These are phyloP conservation scores for Vitis cinerea DNA, from an alignment of 164 flowering plant genomes.

Conservation along the genomic window DNA sequence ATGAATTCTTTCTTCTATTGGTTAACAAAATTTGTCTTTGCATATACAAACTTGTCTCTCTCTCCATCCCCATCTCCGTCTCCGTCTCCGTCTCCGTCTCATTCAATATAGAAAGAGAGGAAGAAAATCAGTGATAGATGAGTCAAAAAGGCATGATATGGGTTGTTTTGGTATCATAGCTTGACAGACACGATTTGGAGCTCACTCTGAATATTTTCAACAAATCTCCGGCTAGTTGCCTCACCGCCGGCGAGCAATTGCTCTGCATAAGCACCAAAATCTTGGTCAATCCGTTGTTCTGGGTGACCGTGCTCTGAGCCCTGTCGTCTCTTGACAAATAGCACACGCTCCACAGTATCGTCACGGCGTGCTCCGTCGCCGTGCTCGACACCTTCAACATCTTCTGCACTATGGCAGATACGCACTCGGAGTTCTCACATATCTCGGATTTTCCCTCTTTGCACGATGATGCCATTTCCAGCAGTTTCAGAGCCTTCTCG, in stretches of 20 bases:
- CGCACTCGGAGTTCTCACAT: constrained; percentile 38
- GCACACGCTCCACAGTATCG: constrained; percentile 80
- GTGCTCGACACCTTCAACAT: constrained; percentile 60
- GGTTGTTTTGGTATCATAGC: constrained; percentile 77
- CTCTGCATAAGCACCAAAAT: constrained; percentile 84
- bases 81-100: background rate
- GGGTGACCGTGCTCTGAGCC: constrained; percentile 58
- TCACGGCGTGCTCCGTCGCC: constrained; percentile 79
- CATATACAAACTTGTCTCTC: constrained; percentile 20
- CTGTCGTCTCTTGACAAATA: constrained; percentile 48
- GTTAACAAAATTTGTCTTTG: constrained; percentile 26
- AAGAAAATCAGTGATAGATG: background rate
- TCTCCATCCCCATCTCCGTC: no score
- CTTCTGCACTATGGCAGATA: constrained; percentile 47
- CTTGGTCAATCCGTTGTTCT: constrained; percentile 74
- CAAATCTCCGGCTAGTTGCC: constrained; percentile 72
- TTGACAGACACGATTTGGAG: constrained; percentile 54
- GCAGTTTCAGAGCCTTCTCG: constrained; percentile 54
- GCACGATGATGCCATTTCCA: constrained; percentile 52
- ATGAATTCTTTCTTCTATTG: constrained; percentile 16
- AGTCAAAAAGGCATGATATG: constrained; percentile 87
- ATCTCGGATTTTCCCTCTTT: constrained; percentile 69
- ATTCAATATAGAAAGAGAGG: background rate
- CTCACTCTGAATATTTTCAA: constrained; percentile 61
- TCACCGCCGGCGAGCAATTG: constrained; percentile 60